Evolutionary conservation across 352 stramenopile species (phyloP).

Genomic region (Blastocystis sp.): DNA sequence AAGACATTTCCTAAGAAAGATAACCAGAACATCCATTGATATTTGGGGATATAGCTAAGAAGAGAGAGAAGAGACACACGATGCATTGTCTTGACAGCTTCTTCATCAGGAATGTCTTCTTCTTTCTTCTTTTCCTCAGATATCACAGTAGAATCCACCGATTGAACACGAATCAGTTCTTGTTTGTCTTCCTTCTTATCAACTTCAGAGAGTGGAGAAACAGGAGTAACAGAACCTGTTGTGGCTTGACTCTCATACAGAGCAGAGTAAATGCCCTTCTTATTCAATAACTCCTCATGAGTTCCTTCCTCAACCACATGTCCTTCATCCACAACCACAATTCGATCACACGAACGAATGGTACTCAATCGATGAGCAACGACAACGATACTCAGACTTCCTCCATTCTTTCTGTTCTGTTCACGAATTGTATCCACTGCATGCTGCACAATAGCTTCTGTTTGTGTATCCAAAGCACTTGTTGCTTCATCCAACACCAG

Average conservation of each 20-base stretch:
- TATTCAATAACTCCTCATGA: slow-evolving; percentile 79
- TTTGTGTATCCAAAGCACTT: slow-evolving; percentile 71
- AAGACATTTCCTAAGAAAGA: not conserved
- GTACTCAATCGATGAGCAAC: too few relatives aligned
- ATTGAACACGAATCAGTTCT: not conserved
- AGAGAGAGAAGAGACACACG: too few relatives aligned
- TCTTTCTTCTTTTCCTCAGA: not conserved
- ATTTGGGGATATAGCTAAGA: not conserved
- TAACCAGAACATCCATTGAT: not conserved
- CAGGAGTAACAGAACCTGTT: not conserved
- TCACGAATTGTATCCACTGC: slow-evolving; percentile 70
- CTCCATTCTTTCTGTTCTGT: too few relatives aligned
- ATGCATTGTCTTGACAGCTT: not conserved
- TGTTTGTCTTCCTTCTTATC: not conserved
- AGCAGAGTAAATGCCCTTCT: slow-evolving; percentile 71
- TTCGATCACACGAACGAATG: too few relatives aligned
- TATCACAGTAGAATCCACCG: not conserved
- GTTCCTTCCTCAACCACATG: slow-evolving; percentile 81
- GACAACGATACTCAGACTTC: too few relatives aligned
- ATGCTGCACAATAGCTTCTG: slow-evolving; percentile 73
- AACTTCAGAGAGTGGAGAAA: too few relatives aligned
- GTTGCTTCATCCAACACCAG: slow-evolving; percentile 82
- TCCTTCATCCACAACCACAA: slow-evolving; percentile 83
- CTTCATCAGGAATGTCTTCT: not conserved
- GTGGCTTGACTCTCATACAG: slow-evolving; percentile 66